Base-by-base conservation (phyloP, 768 basidiomycete species). In the Russula vinacea region DNA sequence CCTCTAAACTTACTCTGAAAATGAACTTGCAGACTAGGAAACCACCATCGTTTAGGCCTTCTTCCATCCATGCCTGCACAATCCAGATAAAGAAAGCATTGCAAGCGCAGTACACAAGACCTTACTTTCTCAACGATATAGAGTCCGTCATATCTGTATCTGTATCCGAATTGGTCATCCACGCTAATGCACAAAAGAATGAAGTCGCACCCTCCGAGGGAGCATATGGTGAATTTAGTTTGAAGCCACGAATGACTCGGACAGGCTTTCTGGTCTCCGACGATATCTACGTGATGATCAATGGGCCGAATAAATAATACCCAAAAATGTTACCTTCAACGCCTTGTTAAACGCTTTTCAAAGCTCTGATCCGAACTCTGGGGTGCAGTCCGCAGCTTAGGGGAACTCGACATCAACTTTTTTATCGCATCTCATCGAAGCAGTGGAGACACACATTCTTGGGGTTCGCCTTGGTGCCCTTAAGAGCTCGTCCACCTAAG, bases 101-200 rank as follows among this genome's bases (percentile, higher is more conserved):
- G 7, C 5, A 5, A 56, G 10, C 19, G 44, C 19, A 40, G 53
- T 6, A 32, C 53, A 60, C 22, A 56, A 29, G 35, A 33, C 49
- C 76, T 55, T 65, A 83, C 90, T 78, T 86, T 85, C 74, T 88
- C 88, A 17, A 93, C 88, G 2, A 71, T 76, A 71, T 96, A 97
- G 13, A 97, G 78, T 1, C 94, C 94, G 69, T 96, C 94, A 71
- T 97, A 97, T 10, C 93, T 85, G 72, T 94, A 97, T 29, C 90
- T 90, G 58, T 62, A 40, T 24, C 14, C 24, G 35, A 8, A 42
- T 56, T 32, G 22, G 49, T 24, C 14, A 32, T 55, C 24, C 50
- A 37, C 7, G 29, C 37, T 5, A 14, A 49, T n/a, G 45, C 44
- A 51, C 10, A 26, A 39, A 40, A n/a, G 55, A 40, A 65, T 14